Percentiles rank a stretch among this genome's conserved stretches.
These are phyloP conservation scores for Acer yangbiense DNA, from an alignment of 345 rosid species.

Conservation along the genomic window DNA sequence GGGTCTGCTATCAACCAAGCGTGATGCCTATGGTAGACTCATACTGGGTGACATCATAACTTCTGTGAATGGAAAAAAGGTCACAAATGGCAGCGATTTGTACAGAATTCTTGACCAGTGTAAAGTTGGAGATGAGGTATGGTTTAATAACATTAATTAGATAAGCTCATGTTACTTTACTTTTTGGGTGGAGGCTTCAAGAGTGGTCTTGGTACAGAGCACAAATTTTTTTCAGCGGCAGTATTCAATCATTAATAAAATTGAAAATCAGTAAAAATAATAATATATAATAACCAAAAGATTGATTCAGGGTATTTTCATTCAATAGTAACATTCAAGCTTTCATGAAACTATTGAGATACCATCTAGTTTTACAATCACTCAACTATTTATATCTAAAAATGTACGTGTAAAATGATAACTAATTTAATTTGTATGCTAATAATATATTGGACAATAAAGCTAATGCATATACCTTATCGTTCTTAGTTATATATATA, in stretches of 20 bases:
- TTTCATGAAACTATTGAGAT: neutral
- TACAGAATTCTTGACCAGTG: slow-evolving; percentile 94
- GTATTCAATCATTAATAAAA: neutral
- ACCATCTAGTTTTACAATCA: neutral
- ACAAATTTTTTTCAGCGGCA: neutral
- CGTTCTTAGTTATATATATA: neutral
- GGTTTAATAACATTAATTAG: neutral
- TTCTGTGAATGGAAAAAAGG: slow-evolving; percentile 79
- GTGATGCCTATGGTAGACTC: slow-evolving; percentile 87
- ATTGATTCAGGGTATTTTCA: neutral
- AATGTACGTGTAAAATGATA: neutral
- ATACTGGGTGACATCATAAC: slow-evolving; percentile 91
- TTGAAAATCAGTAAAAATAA: neutral
- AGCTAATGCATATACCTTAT: neutral
- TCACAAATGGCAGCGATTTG: slow-evolving; percentile 80
- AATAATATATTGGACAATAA: neutral
- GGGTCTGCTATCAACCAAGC: slow-evolving; percentile 85
- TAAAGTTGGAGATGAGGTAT: slow-evolving; percentile 84
- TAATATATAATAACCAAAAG: neutral
- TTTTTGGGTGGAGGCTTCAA: neutral
- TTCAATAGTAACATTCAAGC: neutral
- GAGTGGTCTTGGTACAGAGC: neutral
- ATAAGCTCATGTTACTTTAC: neutral
- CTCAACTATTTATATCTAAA: neutral
- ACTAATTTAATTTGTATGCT: neutral